A percentile compares a stretch with the other conserved stretches of the same genome.
These are phyloP conservation scores for Verbena officinalis DNA, from an alignment of 257 asterid species.

Conservation along the genomic window DNA sequence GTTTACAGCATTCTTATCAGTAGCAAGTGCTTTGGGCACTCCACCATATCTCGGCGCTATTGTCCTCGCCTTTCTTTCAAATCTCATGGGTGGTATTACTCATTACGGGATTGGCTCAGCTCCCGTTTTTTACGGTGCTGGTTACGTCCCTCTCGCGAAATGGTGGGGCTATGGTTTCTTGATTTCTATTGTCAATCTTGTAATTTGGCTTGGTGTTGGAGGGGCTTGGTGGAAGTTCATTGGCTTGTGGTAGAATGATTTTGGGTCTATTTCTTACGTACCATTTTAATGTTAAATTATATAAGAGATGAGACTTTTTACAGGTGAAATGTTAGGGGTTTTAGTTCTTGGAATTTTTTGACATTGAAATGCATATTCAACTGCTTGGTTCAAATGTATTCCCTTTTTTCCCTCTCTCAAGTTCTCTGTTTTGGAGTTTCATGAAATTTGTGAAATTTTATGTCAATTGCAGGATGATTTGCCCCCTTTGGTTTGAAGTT, in stretches of 20 bases:
- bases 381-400: background rate
- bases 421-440: slow-evolving; percentile 4
- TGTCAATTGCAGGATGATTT: background rate
- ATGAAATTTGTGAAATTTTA: background rate
- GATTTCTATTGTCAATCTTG: slow-evolving; percentile 71
- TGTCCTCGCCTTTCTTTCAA: slow-evolving; percentile 82
- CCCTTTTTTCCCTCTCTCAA: background rate
- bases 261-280: slow-evolving; percentile 7
- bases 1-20: slow-evolving; percentile 95
- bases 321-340: background rate
- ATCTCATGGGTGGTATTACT: slow-evolving; percentile 92
- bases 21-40: slow-evolving; percentile 89
- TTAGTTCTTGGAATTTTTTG: background rate
- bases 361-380: background rate
- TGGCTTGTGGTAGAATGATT: slow-evolving; percentile 65
- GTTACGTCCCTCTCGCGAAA: slow-evolving; percentile 74
- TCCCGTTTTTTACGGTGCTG: slow-evolving; percentile 87
- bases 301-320: background rate
- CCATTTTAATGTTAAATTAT: background rate
- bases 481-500: background rate
- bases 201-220: slow-evolving; percentile 93
- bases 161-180: slow-evolving; percentile 95
- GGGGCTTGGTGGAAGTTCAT: slow-evolving; percentile 95
- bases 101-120: slow-evolving; percentile 94
- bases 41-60: slow-evolving; percentile 84